Conservation (phyloP, 306 rosid genomes). For the Cicer judaicum region DNA sequence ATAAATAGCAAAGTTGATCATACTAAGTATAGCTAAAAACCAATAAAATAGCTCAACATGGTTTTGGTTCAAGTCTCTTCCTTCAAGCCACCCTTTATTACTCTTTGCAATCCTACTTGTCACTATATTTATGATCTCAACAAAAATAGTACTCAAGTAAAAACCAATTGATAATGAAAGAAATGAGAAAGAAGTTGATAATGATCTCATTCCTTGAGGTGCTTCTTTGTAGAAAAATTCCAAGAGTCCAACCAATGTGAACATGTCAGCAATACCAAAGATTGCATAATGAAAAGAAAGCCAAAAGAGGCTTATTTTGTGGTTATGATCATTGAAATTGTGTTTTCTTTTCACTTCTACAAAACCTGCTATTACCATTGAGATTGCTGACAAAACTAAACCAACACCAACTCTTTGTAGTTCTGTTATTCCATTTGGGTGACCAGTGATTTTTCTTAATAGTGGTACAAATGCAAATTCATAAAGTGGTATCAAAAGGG, state of each 20-base stretch:
- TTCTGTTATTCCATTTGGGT: conserved; percentile 58
- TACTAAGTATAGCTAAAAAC: conserved; percentile 59
- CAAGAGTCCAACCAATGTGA: conserved; percentile 59
- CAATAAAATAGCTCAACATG: conserved; percentile 55
- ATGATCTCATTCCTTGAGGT: conserved; percentile 61
- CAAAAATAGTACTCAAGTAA: conserved; percentile 56
- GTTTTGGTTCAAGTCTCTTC: conserved; percentile 52
- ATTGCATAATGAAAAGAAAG: conserved; percentile 63
- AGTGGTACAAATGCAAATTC: conserved; percentile 57
- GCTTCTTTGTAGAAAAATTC: conserved; percentile 69
- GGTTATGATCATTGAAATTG: conserved; percentile 31
- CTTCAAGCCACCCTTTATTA: conserved; percentile 63
- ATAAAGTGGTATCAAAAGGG: conserved; percentile 57
- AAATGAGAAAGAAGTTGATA: conserved; percentile 59
- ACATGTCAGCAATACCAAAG: conserved; percentile 70
- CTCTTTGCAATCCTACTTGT: conserved; percentile 42
- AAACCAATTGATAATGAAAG: conserved; percentile 62
- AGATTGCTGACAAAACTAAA: conserved; percentile 58
- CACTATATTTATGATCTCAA: conserved; percentile 50
- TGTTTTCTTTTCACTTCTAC: conserved; percentile 58
- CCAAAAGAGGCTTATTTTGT: conserved; percentile 61
- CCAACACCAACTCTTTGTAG: conserved; percentile 66
- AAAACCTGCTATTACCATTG: conserved; percentile 58
- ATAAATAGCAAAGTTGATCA: conserved; percentile 51
- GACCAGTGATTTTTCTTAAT: conserved; percentile 49